These are phyloP conservation scores for Kickxella alabastrina DNA, from an alignment of 192 early-diverging fungal genomes.

Conservation along the genomic window DNA sequence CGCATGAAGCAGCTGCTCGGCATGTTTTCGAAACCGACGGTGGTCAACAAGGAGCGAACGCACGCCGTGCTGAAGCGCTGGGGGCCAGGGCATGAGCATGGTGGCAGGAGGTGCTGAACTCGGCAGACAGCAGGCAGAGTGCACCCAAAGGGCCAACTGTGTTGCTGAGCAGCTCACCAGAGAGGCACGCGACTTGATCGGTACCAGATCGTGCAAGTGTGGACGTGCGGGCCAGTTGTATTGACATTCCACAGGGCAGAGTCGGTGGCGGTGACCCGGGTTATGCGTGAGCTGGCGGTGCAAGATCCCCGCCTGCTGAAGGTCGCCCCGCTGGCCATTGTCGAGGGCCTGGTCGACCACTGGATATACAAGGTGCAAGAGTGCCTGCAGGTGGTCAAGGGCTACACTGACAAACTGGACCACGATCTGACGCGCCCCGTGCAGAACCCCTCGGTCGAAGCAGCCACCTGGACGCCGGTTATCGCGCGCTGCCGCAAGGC, in stretches of 20 bases:
- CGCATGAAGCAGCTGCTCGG: constrained; percentile 23
- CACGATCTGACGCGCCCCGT: constrained; percentile 35
- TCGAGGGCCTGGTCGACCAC: constrained; percentile 18
- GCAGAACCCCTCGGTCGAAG: constrained; percentile 16
- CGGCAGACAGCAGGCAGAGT: background rate
- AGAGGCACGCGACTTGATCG: constrained; percentile 26
- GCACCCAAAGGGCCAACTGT: background rate
- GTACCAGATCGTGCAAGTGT: constrained; percentile 38
- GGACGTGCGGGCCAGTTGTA: constrained; percentile 25
- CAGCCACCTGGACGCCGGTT: constrained; percentile 42
- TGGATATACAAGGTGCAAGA: constrained; percentile 22
- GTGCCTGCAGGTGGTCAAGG: constrained; percentile 15
- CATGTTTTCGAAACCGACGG: constrained; percentile 21
- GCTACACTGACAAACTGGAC: constrained; percentile 27
- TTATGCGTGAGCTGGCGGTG: constrained; percentile 8
- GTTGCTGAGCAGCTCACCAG: constrained; percentile 23
- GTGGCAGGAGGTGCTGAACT: constrained; percentile 27
- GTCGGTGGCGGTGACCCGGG: constrained; percentile 5
- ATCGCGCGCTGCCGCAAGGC: constrained; percentile 46
- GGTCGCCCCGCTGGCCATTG: constrained; percentile 11
- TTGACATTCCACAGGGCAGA: constrained; percentile 22
- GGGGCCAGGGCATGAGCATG: constrained; percentile 35
- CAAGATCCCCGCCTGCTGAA: background rate
- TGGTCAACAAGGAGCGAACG: constrained; percentile 19
- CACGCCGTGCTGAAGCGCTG: constrained; percentile 17